These are phyloP conservation scores for Atkinsonella texensis DNA, from an alignment of 2,329 filamentous ascomycete species.

Conservation along the genomic window DNA sequence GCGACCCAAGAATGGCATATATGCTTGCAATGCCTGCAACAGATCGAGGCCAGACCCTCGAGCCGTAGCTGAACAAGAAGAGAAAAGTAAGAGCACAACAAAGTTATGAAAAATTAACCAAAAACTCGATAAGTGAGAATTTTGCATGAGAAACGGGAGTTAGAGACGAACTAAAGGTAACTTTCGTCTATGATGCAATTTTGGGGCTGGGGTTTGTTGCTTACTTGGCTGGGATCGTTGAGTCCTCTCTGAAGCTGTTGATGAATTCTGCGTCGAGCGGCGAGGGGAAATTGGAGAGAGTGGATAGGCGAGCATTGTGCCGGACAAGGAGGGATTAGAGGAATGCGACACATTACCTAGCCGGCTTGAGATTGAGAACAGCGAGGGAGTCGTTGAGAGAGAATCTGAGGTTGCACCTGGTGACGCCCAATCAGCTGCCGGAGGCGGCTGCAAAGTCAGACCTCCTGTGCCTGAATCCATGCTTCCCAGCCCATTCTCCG, in stretches of 20 bases:
- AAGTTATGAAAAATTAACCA: background rate
- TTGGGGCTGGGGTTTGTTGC: background rate
- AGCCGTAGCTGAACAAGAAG: background rate
- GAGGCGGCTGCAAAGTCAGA: slow-evolving; percentile 1
- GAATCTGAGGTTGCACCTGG: slow-evolving; percentile 11
- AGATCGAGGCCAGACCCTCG: no score
- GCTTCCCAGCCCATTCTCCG: background rate
- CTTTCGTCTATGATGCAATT: background rate
- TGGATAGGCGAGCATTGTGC: slow-evolving; percentile 9
- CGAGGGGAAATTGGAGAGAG: slow-evolving; percentile 3
- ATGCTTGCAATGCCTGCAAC: background rate
- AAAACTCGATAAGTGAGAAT: no score
- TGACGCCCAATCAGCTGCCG: slow-evolving; percentile 5
- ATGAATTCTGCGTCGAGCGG: slow-evolving; percentile 3
- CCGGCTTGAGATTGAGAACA: slow-evolving; percentile 10
- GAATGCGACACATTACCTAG: slow-evolving; percentile 11
- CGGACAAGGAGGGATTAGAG: slow-evolving; percentile 9
- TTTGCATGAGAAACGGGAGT: no score
- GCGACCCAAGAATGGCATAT: background rate
- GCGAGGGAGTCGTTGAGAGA: slow-evolving; percentile 9
- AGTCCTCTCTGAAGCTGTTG: background rate
- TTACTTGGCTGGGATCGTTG: slow-evolving; percentile 5
- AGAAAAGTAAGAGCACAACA: background rate
- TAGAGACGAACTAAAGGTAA: background rate
- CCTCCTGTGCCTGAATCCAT: background rate